Conservation (phyloP, 345 rosid genomes). For the Ceriops tagal region DNA sequence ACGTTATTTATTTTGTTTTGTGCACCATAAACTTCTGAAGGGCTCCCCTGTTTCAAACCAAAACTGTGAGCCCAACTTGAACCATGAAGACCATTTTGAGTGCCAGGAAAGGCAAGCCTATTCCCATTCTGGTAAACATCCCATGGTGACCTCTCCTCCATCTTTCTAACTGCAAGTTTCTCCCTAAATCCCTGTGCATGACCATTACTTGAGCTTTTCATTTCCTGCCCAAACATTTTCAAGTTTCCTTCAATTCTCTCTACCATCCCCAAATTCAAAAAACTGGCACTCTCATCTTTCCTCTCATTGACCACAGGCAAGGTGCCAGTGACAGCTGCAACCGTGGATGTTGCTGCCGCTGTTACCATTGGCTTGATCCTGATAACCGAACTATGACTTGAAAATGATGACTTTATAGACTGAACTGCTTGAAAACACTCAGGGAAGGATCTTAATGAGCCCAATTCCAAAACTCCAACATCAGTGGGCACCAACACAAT, state of each 20-base stretch:
- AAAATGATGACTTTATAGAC: conserved; percentile 49
- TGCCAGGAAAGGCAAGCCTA: conserved; percentile 37
- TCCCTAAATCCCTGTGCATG: conserved; percentile 59
- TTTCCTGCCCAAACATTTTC: conserved; percentile 78
- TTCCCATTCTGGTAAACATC: conserved; percentile 45
- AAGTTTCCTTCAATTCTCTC: conserved; percentile 49
- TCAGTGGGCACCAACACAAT: conserved; percentile 80
- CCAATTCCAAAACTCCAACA: conserved; percentile 88
- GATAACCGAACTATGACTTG: conserved; percentile 32
- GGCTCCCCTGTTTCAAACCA: conserved; percentile 40
- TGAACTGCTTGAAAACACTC: conserved; percentile 61
- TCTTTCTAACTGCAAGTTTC: conserved; percentile 81
- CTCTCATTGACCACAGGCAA: conserved; percentile 32
- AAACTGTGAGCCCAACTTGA: conserved; percentile 56
- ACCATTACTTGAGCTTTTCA: conserved; percentile 33
- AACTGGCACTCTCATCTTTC: conserved; percentile 41
- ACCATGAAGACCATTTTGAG: conserved; percentile 45
- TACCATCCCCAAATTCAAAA: conserved; percentile 35
- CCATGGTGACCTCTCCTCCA: conserved; percentile 70
- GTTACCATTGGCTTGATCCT: conserved; percentile 33
- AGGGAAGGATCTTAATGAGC: conserved; percentile 74
- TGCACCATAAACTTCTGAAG: conserved; percentile 40
- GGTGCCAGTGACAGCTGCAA: neutral
- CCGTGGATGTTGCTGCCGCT: neutral
- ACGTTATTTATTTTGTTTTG: conserved; percentile 37